Base-by-base conservation (phyloP, 2,329 filamentous ascomycete genomes). In the Metarhizium rileyi region DNA sequence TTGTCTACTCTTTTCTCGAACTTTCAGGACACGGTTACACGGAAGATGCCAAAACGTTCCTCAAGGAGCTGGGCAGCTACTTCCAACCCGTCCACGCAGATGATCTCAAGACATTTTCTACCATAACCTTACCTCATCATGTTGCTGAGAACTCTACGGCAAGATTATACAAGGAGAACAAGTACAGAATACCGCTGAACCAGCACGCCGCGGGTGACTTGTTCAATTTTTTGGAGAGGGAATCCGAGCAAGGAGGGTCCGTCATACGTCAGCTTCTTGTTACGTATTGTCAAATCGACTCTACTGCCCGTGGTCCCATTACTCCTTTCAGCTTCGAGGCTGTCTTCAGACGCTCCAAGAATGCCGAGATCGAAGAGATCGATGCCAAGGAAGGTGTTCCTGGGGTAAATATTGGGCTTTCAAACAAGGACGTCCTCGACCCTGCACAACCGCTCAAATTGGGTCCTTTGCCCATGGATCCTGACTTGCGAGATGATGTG, bases 101-200 rank as follows among this genome's bases (percentile, higher is more conserved):
- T 55, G 90, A 96, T 58, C 68, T 98, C 23, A 83, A 84, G 52
- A 75, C 76, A 0, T 77, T 98, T n/a, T 75, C 82, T 35, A 80
- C 81, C 6, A 77, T 97, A 53, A 84, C 80, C 6, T 71, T 93
- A 1, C 83, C 89, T 0, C 79, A 87, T 51, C 93, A 98, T 61
- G 73, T 93, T 8, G 73, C 81, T 36, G 83, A 88, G 51, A 94
- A 93, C 61, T 66, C 78, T 2, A 78, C 85, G n/a, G 84, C 87
- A 6, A 87, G 86, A 63, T 72, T 93, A 3, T 98, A 96, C 66
- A 79, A 81, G 38, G 80, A 83, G 50, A 91, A 90, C 72, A 93
- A 89, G 65, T 98, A 97, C 64, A 81, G 89, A 12, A 76, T 98
- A 33, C 89, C 89, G 0, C 72, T 98, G n/a, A 96, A 90, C 59